Evolutionary conservation across 805 yeast species (phyloP).

Genomic region (Candida glaebosa): DNA sequence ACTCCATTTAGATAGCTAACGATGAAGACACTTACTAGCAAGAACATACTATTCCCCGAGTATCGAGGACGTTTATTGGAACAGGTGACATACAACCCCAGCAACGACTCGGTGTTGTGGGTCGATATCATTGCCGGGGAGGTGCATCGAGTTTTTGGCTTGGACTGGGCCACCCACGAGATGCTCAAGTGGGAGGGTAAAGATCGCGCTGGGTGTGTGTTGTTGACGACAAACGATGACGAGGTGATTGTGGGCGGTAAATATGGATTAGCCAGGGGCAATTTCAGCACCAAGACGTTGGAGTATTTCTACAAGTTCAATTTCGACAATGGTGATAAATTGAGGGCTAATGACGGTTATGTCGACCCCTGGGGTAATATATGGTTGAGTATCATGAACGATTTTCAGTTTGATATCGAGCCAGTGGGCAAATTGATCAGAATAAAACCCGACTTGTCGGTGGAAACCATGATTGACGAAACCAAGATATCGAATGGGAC

Average conservation of each 20-base stretch:
- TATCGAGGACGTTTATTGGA: slow-evolving; percentile 55
- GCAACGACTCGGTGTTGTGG: slow-evolving; percentile 51
- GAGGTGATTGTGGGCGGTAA: slow-evolving; percentile 59
- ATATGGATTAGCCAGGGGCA: slow-evolving; percentile 58
- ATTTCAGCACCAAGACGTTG: slow-evolving; percentile 35
- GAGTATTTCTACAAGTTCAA: slow-evolving; percentile 42
- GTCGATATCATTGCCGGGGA: slow-evolving; percentile 40
- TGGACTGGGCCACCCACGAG: slow-evolving; percentile 25
- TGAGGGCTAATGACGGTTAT: slow-evolving; percentile 75
- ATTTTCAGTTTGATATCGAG: slow-evolving; percentile 31
- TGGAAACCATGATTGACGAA: slow-evolving; percentile 28
- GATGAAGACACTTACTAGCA: slow-evolving; percentile 2
- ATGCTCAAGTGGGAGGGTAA: slow-evolving; percentile 30
- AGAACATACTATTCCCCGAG: slow-evolving; percentile 16
- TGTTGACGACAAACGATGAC: slow-evolving; percentile 55
- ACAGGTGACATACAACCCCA: slow-evolving; percentile 61
- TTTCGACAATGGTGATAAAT: slow-evolving; percentile 19
- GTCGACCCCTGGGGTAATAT: slow-evolving; percentile 74
- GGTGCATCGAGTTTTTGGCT: slow-evolving; percentile 31
- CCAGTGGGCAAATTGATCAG: slow-evolving; percentile 51
- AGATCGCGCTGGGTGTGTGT: slow-evolving; percentile 67
- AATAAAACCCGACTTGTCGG: slow-evolving; percentile 27
- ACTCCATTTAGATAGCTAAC: background rate
- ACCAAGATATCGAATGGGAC: slow-evolving; percentile 68
- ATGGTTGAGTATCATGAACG: slow-evolving; percentile 79